Evolutionary conservation across 352 stramenopile species (phyloP).

Genomic region (Pythium sukuiense): DNA sequence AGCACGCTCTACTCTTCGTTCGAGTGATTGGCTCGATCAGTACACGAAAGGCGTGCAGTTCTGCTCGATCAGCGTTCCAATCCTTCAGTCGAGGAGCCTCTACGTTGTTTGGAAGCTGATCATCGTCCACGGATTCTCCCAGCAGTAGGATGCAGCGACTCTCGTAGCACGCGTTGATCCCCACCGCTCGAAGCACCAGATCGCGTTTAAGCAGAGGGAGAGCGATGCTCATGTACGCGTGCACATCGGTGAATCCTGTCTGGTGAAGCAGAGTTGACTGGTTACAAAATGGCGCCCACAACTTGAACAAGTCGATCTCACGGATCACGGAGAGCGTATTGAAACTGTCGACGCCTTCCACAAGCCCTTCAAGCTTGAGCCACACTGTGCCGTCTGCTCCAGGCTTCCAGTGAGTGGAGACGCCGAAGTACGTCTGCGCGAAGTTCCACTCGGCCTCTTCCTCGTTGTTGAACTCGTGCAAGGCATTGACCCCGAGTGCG

Average conservation of each 20-base stretch:
- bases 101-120: slow-evolving; percentile 24
- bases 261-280: slow-evolving; percentile 61
- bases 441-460: slow-evolving; percentile 74
- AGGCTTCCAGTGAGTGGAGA: slow-evolving; percentile 81
- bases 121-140: slow-evolving; percentile 52
- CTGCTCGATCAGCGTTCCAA: slow-evolving; percentile 72
- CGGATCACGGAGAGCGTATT: slow-evolving; percentile 81
- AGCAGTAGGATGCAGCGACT: slow-evolving; percentile 66
- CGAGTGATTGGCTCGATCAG: slow-evolving; percentile 75
- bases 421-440: slow-evolving; percentile 70
- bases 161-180: slow-evolving; percentile 83
- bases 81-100: slow-evolving; percentile 54
- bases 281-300: slow-evolving; percentile 78
- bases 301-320: slow-evolving; percentile 73
- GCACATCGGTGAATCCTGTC: slow-evolving; percentile 51
- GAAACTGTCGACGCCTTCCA: slow-evolving; percentile 82
- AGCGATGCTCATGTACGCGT: slow-evolving; percentile 67
- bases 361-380: slow-evolving; percentile 77
- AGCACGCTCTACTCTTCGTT: slow-evolving; percentile 64
- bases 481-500: slow-evolving; percentile 41
- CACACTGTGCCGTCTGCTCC: slow-evolving; percentile 71
- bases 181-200: slow-evolving; percentile 63
- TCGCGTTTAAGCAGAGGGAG: slow-evolving; percentile 78
- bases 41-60: slow-evolving; percentile 72
- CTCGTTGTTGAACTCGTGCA: slow-evolving; percentile 73